These are phyloP conservation scores for Fistulinella cinereoalba DNA, from an alignment of 1,284 basidiomycete species.

Conservation along the genomic window DNA sequence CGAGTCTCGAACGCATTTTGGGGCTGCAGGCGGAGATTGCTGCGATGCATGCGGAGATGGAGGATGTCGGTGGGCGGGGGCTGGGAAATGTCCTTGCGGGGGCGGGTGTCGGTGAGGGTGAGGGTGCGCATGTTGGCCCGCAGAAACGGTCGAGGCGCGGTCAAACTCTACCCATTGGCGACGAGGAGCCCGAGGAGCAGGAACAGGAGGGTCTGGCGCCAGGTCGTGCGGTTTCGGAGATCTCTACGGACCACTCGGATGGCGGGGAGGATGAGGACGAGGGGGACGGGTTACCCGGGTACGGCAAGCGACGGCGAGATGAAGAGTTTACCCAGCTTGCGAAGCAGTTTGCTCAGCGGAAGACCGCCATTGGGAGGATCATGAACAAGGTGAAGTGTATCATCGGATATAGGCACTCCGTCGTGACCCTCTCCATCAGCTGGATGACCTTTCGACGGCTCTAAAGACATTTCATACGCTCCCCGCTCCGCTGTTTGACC, in stretches of 20 bases:
- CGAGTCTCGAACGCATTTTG: conserved; percentile 59
- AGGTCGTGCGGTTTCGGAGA: conserved; percentile 16
- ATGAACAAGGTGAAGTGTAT: conserved; percentile 68
- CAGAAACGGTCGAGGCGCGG: conserved; percentile 18
- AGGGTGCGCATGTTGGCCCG: conserved; percentile 2
- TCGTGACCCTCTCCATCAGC: conserved; percentile 27
- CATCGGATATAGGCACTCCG: not conserved
- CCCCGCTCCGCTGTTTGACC: conserved; percentile 42
- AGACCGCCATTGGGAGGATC: conserved; percentile 61
- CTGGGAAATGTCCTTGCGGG: conserved; percentile 17
- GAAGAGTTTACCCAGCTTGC: conserved; percentile 65
- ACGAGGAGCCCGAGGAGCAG: conserved; percentile 28
- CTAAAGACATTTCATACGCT: conserved; percentile 47
- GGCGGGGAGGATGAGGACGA: conserved; percentile 49
- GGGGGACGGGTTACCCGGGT: conserved; percentile 38
- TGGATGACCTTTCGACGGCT: conserved; percentile 45
- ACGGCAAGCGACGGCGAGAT: conserved; percentile 48
- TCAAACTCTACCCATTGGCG: conserved; percentile 27
- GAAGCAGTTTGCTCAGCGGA: conserved; percentile 63
- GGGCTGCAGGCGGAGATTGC: conserved; percentile 70
- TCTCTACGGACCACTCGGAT: conserved; percentile 27
- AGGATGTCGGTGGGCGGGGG: conserved; percentile 47
- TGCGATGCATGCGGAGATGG: conserved; percentile 69
- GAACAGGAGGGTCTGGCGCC: conserved; percentile 4
- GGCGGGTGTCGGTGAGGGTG: conserved; percentile 1